Conservation (phyloP, 306 rosid genomes). For the Lathyrus aphaca region DNA sequence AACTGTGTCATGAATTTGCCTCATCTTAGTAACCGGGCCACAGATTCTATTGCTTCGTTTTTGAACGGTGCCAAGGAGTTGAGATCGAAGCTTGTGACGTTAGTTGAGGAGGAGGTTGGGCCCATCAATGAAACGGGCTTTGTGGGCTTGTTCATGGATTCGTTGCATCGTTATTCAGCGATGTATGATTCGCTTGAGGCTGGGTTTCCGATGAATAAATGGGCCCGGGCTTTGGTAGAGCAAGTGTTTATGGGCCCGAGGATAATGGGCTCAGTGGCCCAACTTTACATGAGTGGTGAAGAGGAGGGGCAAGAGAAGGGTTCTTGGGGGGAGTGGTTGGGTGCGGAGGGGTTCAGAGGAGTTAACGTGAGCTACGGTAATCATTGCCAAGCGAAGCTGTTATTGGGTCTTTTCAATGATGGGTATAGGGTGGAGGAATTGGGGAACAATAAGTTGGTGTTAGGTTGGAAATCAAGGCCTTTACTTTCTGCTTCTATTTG, state of each 20-base stretch:
- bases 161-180: conserved; percentile 72
- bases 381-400: conserved; percentile 72
- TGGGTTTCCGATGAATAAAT: conserved; percentile 68
- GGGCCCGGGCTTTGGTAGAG: conserved; percentile 68
- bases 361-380: conserved; percentile 61
- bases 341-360: conserved; percentile 51
- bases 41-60: conserved; percentile 67
- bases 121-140: conserved; percentile 46
- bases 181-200: conserved; percentile 75
- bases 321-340: conserved; percentile 66
- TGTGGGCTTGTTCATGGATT: conserved; percentile 67
- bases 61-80: conserved; percentile 58
- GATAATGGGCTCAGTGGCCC: conserved; percentile 53
- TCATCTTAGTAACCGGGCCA: conserved; percentile 55
- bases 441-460: conserved; percentile 55
- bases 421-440: conserved; percentile 78
- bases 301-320: conserved; percentile 21
- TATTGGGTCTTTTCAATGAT: conserved; percentile 73
- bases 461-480: conserved; percentile 83
- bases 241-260: conserved; percentile 74
- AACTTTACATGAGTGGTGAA: conserved; percentile 41
- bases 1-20: conserved; percentile 81
- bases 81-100: conserved; percentile 55
- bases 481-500: conserved; percentile 82
- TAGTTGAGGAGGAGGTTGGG: conserved; percentile 69